Evolutionary conservation across 352 stramenopile genomes (phyloP), one percentile per base, ranked within the genome.

Genomic region (Globisporangium abappressorium): DNA sequence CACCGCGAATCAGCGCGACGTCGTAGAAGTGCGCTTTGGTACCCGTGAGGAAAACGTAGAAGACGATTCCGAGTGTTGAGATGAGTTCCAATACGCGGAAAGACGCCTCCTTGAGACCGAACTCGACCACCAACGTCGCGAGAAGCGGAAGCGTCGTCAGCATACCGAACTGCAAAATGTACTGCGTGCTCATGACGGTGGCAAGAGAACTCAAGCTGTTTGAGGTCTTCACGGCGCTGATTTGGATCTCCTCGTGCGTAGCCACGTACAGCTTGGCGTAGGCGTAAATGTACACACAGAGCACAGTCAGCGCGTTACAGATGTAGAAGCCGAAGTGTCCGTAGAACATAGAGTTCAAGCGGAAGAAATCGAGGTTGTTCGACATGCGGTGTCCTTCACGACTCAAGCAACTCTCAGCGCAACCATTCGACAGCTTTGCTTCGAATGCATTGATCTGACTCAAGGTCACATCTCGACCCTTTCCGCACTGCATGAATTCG

Each of bases 311-410:
- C 5, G 82, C 87, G 65, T 94, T 95, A 65, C 84, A 91, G 66
- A 96, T 95, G 80, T 96, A 96, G 69, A 96, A 96, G 11, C 89
- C 89, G 30, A 93, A 93, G 70, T 96, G 89, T 6, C 84, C 83
- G 62, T 91, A 95, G 62, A 91, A 96, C 89, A 96, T 95, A 22
- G 89, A 92, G 72, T 95, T 94, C n/a, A 96, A 57, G 11, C 89
- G 85, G 54, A 91, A 87, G 59, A 96, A 96, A 62, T 95, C 87
- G 60, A 96, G 73, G 20, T 78, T 81, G 59, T 89, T 83, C 15
- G 78, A 83, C 80, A 96, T 70, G 11, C 89, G 87, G 64, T 95
- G 86, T 7, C 82, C 87, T 46, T 96, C 89, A 57, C 89, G 89
- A 81, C 82, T 91, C 46, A 95, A 34, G 65, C 80, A 94, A 69